phyloP scores from a whole-genome alignment of 2,329 filamentous ascomycete genomes.

The Monosporascus sp. region DNA sequence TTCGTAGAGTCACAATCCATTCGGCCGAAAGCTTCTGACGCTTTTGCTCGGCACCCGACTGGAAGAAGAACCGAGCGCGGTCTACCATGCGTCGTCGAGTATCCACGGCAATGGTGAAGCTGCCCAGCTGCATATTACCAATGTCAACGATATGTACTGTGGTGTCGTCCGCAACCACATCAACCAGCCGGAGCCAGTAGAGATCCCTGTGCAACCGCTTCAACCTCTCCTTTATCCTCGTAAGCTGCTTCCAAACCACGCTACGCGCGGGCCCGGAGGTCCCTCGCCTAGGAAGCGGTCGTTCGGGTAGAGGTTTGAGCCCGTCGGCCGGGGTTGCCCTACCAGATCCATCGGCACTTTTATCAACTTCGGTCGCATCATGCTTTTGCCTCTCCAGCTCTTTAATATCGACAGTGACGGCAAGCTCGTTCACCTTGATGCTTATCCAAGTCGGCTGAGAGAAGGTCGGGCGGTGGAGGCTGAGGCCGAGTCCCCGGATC shows the following conservation, averaged over 20 bases:
- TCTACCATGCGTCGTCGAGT: conserved; percentile 89
- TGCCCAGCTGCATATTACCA: conserved; percentile 79
- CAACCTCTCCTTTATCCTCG: conserved; percentile 73
- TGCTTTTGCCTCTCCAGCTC: conserved; percentile 51
- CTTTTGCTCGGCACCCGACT: conserved; percentile 59
- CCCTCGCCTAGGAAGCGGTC: conserved; percentile 23
- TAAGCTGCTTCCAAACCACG: conserved; percentile 77
- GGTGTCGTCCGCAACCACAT: conserved; percentile 79
- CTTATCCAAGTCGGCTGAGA: conserved; percentile 96
- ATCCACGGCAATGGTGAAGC: conserved; percentile 80
- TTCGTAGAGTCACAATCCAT: conserved; percentile 85
- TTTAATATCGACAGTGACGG: conserved; percentile 73
- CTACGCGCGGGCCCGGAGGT: conserved; percentile 43
- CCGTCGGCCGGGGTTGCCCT: conserved; percentile 13
- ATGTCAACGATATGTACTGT: conserved; percentile 73
- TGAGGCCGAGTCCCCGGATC: conserved; percentile 80
- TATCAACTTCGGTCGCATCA: conserved; percentile 24
- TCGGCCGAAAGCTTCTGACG: conserved; percentile 71
- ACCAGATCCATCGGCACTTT: conserved; percentile 20
- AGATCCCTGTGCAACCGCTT: conserved; percentile 84
- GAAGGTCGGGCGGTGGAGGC: conserved; percentile 89
- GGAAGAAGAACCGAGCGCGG: conserved; percentile 81
- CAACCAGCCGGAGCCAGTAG: conserved; percentile 82
- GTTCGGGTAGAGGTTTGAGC: conserved; percentile 20
- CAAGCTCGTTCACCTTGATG: conserved; percentile 79